Base-by-base conservation (phyloP, 1,284 basidiomycete species). In the Stereum hirsutum region DNA sequence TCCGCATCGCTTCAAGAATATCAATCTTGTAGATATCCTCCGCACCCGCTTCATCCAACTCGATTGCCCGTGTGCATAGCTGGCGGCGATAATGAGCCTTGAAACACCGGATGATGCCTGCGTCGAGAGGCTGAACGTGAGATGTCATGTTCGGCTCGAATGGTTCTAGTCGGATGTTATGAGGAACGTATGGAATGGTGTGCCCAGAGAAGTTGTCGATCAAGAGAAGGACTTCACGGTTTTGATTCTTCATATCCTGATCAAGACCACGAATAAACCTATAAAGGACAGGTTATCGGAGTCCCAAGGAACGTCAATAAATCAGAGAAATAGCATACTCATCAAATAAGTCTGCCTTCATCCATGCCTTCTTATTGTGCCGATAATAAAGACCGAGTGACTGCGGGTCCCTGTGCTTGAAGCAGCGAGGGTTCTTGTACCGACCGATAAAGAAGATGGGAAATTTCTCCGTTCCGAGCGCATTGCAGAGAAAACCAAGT, bases 21-120 rank as follows among this genome's bases (percentile, higher is more conserved):
- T 62, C 48, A 34, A 69, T 58, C 17, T 62, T 56, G 48, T 61
- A 68, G 25, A 66, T 60, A 11, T 65, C 49, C n/a, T 33, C 11
- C 8, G 54, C 52, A 20, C 54, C 56, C n/a, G 49, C 52, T 15
- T 62, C 56, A 48, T 67, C 55, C 6, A 49, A 54, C 20, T 65
- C 53, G 28, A 67, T 47, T 6, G 62, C 58, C 10, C 52, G 46
- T 10, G 46, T 24, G 43, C 52, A 56, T 41, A 58, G 60, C 10
- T 39, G 31, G 2, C 42, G 28, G 1, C 50, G 49, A 41, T 62
- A 64, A 40, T 60, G 54, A 5, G 64, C 63, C 48, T 65, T 65
- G 52, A 61, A 55, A 25, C 49, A 49, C 1, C 54, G 37, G 42
- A 65, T 64, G 35, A 63, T 62, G 17, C 63, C 61, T 2, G 53